A percentile compares a stretch with the other conserved stretches of the same genome.
Conservation (phyloP, 1,284 basidiomycete genomes). For the Dichomitus squalens region DNA sequence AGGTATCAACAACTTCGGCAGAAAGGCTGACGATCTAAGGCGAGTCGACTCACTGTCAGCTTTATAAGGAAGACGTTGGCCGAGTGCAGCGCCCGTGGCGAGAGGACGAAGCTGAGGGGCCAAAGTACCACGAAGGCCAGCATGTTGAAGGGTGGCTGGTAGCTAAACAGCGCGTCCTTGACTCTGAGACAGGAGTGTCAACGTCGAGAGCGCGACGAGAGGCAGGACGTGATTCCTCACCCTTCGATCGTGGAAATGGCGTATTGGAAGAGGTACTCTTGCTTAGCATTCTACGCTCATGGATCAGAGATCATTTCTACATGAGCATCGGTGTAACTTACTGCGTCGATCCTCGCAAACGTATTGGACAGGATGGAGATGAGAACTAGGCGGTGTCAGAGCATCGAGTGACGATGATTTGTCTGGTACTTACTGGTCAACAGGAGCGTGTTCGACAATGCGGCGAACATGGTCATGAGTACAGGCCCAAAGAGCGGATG, state of each 20-base stretch:
- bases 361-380: slow-evolving; percentile 82
- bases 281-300: slow-evolving; percentile 68
- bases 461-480: slow-evolving; percentile 85
- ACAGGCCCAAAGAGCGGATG: slow-evolving; percentile 86
- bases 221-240: slow-evolving; percentile 39
- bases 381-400: slow-evolving; percentile 30
- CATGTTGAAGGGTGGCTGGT: slow-evolving; percentile 86
- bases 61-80: slow-evolving; percentile 85
- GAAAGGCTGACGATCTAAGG: not conserved
- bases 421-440: slow-evolving; percentile 63
- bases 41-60: slow-evolving; percentile 52
- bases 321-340: slow-evolving; percentile 37
- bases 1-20: not conserved
- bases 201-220: not conserved
- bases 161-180: slow-evolving; percentile 90
- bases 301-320: not conserved
- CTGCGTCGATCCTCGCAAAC: slow-evolving; percentile 77
- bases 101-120: slow-evolving; percentile 72
- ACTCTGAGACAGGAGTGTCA: slow-evolving; percentile 49
- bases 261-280: slow-evolving; percentile 90
- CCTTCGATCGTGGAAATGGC: slow-evolving; percentile 89
- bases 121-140: slow-evolving; percentile 78
- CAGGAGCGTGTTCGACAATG: slow-evolving; percentile 77
- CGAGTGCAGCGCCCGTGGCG: slow-evolving; percentile 75
- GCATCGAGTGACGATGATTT: not conserved